Percentiles rank a stretch among this genome's conserved stretches.
Evolutionary conservation across 2,329 filamentous ascomycete species (phyloP).

Genomic region (Fusarium falciforme): DNA sequence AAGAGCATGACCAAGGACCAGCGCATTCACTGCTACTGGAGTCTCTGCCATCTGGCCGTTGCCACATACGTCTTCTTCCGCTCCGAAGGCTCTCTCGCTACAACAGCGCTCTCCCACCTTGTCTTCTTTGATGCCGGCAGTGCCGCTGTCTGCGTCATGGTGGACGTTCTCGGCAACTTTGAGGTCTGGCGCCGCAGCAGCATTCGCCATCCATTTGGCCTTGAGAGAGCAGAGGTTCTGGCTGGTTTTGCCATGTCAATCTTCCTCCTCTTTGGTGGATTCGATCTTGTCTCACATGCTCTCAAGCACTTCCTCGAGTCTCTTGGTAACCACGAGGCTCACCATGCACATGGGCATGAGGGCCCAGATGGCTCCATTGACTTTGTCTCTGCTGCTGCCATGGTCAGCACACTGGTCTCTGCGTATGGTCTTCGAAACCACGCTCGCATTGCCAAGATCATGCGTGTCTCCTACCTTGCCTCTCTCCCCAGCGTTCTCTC

Average conservation of each 20-base stretch:
- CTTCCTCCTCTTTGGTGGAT: conserved; percentile 95
- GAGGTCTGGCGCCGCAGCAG: conserved; percentile 96
- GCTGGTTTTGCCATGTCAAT: conserved; percentile 97
- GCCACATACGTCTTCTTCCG: conserved; percentile 88
- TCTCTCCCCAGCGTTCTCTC: conserved; percentile 87
- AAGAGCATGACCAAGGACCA: conserved; percentile 91
- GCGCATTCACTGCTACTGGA: conserved; percentile 86
- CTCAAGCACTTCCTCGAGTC: conserved; percentile 90
- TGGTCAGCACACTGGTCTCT: conserved; percentile 84
- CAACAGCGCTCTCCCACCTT: conserved; percentile 91
- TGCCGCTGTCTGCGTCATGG: conserved; percentile 88
- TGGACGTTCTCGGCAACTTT: conserved; percentile 95
- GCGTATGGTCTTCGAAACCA: conserved; percentile 92
- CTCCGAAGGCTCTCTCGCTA: conserved; percentile 85
- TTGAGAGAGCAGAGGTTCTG: conserved; percentile 92
- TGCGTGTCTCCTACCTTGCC: conserved; percentile 86
- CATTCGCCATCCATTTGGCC: conserved; percentile 91
- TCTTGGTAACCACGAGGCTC: conserved; percentile 70
- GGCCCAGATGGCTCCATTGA: conserved; percentile 84
- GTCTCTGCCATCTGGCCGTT: conserved; percentile 85
- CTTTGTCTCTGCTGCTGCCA: conserved; percentile 82
- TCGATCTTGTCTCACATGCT: conserved; percentile 94
- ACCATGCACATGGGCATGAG: conserved; percentile 73
- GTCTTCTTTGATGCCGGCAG: conserved; percentile 96
- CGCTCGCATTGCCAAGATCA: conserved; percentile 89